Evolutionary conservation across 305 asterid species (phyloP), one percentile per base, ranked within the genome.

Genomic region (Rubia tinctorum): DNA sequence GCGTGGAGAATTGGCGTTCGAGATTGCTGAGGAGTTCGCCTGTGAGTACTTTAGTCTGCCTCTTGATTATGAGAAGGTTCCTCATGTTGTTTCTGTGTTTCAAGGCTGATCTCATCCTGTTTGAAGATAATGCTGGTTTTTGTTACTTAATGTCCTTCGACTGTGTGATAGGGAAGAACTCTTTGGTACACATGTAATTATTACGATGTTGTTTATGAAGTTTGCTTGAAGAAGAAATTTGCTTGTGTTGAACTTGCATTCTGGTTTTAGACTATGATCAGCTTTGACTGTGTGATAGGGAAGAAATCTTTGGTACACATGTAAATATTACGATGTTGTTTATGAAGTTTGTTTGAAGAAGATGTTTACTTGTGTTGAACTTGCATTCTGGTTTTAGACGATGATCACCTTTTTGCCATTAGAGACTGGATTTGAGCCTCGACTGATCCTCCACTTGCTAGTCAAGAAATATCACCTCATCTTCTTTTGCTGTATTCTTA

Each of bases 11-110:
- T 73, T 95, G 77, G 96, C 98, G 0, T 77, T 87, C 34, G 98
- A 95, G 79, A 92, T 95, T 40, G 97, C 92, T 0, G 93, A 88
- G 80, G 98, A 91, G 89, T 92, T 90, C 69, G 85, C 91, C 0
- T 74, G 77, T 10, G 96, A 91, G 79, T 95, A 92, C 78, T 82
- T 92, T 12, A 88, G 94, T 76, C 78, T 95, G 86, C 99, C 98
- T 14, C 86, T 82, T 62, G 97, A 88, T 80, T 91, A 82, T 76
- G 91, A 88, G 68, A 92, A 95, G 84, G 92, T 82, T 75, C 88
- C 86, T 18, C 84, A 77, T 75, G 76, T 84, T 80, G 83, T 84
- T 76, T 79, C 82, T 71, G 81, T 84, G 69, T 75, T 71, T 55
- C 76, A 76, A 55, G 81, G 58, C 37, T 77, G 74, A 75, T 64